These are phyloP conservation scores for Hondaea fermentalgiana DNA, from an alignment of 108 stramenopile genomes.

Conservation along the genomic window DNA sequence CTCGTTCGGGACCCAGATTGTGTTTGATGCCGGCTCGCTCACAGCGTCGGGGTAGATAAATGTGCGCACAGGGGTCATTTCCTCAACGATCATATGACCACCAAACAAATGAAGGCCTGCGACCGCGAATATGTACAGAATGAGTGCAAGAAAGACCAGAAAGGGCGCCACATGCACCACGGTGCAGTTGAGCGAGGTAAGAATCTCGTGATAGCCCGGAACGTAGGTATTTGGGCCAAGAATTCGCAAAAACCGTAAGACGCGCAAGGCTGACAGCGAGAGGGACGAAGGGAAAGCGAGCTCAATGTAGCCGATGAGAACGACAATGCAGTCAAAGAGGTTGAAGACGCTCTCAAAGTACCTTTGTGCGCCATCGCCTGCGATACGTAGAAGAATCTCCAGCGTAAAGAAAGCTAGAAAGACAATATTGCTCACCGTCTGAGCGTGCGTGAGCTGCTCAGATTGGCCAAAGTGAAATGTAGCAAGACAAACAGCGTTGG, in stretches of 20 bases:
- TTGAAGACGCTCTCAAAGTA: background rate
- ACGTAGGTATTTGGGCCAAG: background rate
- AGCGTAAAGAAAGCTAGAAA: background rate
- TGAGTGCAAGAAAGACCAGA: background rate
- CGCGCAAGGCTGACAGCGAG: background rate
- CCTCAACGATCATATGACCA: background rate
- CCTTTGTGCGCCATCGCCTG: background rate
- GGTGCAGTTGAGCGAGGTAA: background rate
- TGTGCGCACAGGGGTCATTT: background rate
- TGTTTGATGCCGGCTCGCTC: background rate
- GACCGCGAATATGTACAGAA: background rate
- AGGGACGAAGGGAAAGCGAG: background rate
- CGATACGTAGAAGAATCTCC: background rate
- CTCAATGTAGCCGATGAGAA: background rate
- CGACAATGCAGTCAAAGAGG: background rate
- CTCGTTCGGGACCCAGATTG: background rate
- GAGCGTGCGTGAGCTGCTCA: background rate
- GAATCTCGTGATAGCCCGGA: background rate
- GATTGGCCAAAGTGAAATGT: background rate
- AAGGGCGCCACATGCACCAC: background rate
- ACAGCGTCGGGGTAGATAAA: background rate
- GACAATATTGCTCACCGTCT: background rate
- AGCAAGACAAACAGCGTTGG: background rate
- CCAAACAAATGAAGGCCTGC: background rate
- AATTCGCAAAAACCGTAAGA: background rate